A percentile compares a stretch with the other conserved stretches of the same genome.
These are phyloP conservation scores for Skeletonema grethae DNA, from an alignment of 108 stramenopile genomes.

Conservation along the genomic window DNA sequence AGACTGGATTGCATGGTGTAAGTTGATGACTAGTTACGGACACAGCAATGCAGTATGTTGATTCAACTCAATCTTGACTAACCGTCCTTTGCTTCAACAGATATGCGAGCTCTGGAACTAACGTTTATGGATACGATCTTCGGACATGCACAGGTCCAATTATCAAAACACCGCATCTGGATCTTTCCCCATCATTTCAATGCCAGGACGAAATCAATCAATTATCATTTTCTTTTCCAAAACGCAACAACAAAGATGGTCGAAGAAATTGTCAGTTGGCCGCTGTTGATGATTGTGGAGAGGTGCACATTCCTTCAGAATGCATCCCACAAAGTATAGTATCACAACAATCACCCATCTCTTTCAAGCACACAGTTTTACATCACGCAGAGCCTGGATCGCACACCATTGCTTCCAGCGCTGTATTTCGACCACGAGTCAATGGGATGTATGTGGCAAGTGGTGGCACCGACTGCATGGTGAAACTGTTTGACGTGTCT, in stretches of 20 bases:
- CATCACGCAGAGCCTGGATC: constrained; percentile 62
- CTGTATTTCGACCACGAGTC: constrained; percentile 59
- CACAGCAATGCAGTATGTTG: not conserved
- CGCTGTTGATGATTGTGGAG: constrained; percentile 72
- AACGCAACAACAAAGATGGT: constrained; percentile 14
- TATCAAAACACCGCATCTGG: constrained; percentile 34
- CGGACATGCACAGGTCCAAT: constrained; percentile 27
- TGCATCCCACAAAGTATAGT: constrained; percentile 10
- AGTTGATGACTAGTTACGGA: constrained; percentile 1
- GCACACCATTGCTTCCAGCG: constrained; percentile 57
- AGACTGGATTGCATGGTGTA: constrained; percentile 34
- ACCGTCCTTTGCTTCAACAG: not conserved
- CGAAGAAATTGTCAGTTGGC: constrained; percentile 39
- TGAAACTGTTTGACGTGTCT: constrained; percentile 72
- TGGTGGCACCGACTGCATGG: constrained; percentile 81
- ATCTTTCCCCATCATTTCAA: constrained; percentile 32
- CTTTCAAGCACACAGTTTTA: constrained; percentile 18
- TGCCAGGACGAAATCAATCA: constrained; percentile 52
- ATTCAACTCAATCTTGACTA: not conserved
- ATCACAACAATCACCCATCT: not conserved
- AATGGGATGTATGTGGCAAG: constrained; percentile 50
- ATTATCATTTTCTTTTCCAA: constrained; percentile 43
- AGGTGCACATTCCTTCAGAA: constrained; percentile 55
- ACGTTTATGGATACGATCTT: constrained; percentile 43
- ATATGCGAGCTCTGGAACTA: constrained; percentile 22